phyloP scores from a whole-genome alignment of 805 yeast species.

The Pichia thaimueangensis region DNA sequence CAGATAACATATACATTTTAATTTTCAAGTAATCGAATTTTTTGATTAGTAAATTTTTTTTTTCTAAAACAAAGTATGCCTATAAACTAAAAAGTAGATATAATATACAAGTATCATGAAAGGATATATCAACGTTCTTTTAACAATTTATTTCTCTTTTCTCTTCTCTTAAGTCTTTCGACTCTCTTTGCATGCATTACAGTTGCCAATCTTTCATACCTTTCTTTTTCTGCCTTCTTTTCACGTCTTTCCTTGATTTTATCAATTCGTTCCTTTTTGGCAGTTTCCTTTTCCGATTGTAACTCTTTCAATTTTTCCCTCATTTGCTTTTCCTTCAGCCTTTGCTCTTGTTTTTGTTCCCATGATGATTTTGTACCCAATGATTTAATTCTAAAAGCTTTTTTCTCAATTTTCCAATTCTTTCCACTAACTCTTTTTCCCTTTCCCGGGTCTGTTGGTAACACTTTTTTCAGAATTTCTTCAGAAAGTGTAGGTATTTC shows the following conservation, averaged over 20 bases:
- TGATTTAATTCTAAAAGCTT: slow-evolving; percentile 59
- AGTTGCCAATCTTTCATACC: slow-evolving; percentile 73
- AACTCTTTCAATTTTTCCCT: slow-evolving; percentile 65
- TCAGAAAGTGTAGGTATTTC: slow-evolving; percentile 1
- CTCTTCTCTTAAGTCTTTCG: slow-evolving; percentile 83
- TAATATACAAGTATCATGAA: not conserved
- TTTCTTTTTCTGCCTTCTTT: slow-evolving; percentile 80
- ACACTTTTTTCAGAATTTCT: slow-evolving; percentile 7
- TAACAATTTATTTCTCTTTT: slow-evolving; percentile 89
- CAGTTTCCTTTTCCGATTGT: slow-evolving; percentile 70
- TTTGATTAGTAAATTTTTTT: too few species aligned
- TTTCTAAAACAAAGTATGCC: too few species aligned
- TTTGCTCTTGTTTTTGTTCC: slow-evolving; percentile 60
- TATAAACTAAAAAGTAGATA: too few species aligned
- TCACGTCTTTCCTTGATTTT: slow-evolving; percentile 68
- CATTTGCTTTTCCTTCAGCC: slow-evolving; percentile 56
- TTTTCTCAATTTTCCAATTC: slow-evolving; percentile 63
- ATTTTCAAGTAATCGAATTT: too few species aligned
- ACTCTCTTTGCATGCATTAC: slow-evolving; percentile 91
- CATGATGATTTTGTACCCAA: slow-evolving; percentile 57
- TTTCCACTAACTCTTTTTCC: slow-evolving; percentile 37
- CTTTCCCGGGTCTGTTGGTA: slow-evolving; percentile 19
- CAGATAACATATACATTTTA: slow-evolving; percentile 29
- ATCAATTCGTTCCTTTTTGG: slow-evolving; percentile 45
- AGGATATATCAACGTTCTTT: slow-evolving; percentile 58